These are phyloP conservation scores for Alternaria panax DNA, from an alignment of 2,329 filamentous ascomycete genomes.

Conservation along the genomic window DNA sequence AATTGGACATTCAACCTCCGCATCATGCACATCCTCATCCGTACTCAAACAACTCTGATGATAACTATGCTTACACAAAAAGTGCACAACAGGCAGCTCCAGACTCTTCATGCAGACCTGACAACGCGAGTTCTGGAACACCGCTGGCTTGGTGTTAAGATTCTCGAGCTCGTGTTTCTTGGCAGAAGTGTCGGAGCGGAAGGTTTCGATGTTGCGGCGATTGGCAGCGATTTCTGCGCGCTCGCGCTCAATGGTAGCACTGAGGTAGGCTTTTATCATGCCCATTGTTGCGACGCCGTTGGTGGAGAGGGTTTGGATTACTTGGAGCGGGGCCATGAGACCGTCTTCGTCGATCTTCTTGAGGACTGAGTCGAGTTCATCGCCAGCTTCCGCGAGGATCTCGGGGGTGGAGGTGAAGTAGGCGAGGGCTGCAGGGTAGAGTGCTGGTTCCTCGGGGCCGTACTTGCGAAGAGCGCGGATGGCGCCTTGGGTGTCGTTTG, in stretches of 20 bases:
- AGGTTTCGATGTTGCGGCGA: conserved; percentile 79
- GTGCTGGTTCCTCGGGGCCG: conserved; percentile 84
- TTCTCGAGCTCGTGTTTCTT: conserved; percentile 81
- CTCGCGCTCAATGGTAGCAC: conserved; percentile 87
- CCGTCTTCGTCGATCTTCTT: conserved; percentile 88
- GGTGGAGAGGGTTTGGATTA: conserved; percentile 86
- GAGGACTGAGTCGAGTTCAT: conserved; percentile 81
- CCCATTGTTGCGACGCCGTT: conserved; percentile 94
- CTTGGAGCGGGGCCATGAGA: conserved; percentile 93
- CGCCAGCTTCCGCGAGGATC: conserved; percentile 83
- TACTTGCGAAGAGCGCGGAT: conserved; percentile 92
- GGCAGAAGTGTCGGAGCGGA: conserved; percentile 80
- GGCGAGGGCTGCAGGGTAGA: conserved; percentile 89
- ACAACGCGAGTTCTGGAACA: conserved; percentile 91
- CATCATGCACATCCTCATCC: conserved; percentile 65
- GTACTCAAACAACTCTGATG: conserved; percentile 87
- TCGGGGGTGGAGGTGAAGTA: conserved; percentile 89
- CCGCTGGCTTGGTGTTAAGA: conserved; percentile 78
- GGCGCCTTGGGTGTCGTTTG: conserved; percentile 88
- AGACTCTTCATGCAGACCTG: conserved; percentile 79
- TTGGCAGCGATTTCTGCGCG: conserved; percentile 86
- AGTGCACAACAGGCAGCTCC: conserved; percentile 91
- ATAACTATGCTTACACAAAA: conserved; percentile 96
- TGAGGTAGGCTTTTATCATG: conserved; percentile 92
- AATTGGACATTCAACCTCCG: conserved; percentile 80